A percentile compares a stretch with the other conserved stretches of the same genome.
Evolutionary conservation across 441 rosid species (phyloP).

Genomic region (Metrosideros polymorpha): DNA sequence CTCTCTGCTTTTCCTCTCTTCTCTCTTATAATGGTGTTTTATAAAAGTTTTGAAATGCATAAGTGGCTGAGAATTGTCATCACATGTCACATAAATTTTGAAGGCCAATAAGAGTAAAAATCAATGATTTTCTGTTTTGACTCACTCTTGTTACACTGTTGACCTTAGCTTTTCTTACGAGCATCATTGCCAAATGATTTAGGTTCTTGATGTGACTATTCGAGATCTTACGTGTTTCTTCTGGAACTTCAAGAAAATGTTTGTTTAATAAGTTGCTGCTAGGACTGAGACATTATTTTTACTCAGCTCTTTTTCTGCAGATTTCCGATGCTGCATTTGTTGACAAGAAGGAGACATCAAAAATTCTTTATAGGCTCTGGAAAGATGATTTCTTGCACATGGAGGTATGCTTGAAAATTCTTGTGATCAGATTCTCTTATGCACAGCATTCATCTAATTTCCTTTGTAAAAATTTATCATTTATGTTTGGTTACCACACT

Average conservation of each 20-base stretch:
- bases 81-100: not conserved
- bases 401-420: conserved; percentile 40
- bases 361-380: conserved; percentile 60
- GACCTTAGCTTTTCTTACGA: not conserved
- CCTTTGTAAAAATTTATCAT: not conserved
- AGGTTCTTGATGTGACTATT: not conserved
- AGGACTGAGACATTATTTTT: not conserved
- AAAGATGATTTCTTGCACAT: conserved; percentile 68
- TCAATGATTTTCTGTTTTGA: not conserved
- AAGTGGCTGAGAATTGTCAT: not conserved
- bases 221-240: not conserved
- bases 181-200: not conserved
- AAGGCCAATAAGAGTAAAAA: not conserved
- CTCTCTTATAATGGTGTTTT: too few species aligned
- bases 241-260: not conserved
- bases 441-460: not conserved
- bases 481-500: not conserved
- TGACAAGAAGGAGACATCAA: conserved; percentile 52
- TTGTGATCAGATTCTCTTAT: not conserved
- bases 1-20: too few species aligned
- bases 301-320: conserved; percentile 22
- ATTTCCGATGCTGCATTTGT: conserved; percentile 54
- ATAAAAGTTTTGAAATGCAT: not conserved
- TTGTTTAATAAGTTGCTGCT: not conserved
- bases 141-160: not conserved